These are phyloP conservation scores for Allomyces arbusculus DNA, from an alignment of 192 early-diverging fungal species.

Conservation along the genomic window DNA sequence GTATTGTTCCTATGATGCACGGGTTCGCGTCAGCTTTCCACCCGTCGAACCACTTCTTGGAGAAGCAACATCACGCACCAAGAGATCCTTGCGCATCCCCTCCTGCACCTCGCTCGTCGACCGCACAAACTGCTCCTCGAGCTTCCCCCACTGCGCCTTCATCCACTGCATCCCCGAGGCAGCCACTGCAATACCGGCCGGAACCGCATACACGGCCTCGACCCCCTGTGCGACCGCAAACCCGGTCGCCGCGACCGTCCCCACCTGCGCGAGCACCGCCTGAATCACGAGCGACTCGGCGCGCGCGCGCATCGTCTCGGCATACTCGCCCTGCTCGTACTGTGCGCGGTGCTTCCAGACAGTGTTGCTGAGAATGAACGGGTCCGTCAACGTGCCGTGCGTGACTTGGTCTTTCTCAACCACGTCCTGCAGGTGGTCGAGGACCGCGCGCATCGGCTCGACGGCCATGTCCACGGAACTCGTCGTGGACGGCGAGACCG, in stretches of 20 bases:
- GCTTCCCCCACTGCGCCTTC: not conserved
- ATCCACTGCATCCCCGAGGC: not conserved
- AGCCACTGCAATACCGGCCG: not conserved
- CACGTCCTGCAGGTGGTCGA: not conserved
- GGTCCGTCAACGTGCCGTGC: not conserved
- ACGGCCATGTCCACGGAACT: not conserved
- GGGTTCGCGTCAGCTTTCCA: not conserved
- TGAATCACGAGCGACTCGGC: not conserved
- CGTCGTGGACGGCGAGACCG: too few species aligned
- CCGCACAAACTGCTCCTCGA: not conserved
- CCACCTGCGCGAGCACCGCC: not conserved
- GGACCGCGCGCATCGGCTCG: not conserved
- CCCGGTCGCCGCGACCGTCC: not conserved
- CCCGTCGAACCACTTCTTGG: not conserved
- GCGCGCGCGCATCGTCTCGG: not conserved
- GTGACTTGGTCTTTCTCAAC: not conserved
- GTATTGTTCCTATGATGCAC: not conserved
- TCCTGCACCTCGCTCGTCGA: not conserved
- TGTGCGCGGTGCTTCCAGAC: not conserved
- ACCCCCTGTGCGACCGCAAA: not conserved
- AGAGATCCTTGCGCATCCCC: not conserved
- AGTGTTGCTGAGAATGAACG: not conserved
- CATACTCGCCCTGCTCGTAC: not conserved
- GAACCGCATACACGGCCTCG: not conserved
- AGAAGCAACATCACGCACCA: not conserved